Percentiles rank a stretch among this genome's conserved stretches.
Conservation (phyloP, 2,329 filamentous ascomycete species). For the Thermothelomyces thermophilus region DNA sequence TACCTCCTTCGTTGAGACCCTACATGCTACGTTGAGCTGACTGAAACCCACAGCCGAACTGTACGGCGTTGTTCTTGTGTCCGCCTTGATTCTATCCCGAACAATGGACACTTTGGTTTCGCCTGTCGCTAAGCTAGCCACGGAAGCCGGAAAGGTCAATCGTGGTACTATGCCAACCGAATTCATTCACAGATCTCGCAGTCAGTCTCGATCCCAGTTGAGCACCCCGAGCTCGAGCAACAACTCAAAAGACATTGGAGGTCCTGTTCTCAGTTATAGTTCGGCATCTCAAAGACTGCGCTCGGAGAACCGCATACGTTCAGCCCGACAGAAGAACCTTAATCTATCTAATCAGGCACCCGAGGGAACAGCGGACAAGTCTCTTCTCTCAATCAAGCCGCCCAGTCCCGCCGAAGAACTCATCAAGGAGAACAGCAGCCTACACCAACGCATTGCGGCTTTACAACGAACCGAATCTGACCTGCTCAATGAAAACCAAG, state of each 20-base stretch:
- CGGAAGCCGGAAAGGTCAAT: too few species aligned
- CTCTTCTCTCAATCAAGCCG: slow-evolving; percentile 3
- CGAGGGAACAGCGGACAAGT: slow-evolving; percentile 10
- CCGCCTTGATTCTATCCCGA: too few species aligned
- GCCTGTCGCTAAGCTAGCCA: too few species aligned
- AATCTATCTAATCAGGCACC: background rate
- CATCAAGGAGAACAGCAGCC: slow-evolving; percentile 14
- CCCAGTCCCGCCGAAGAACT: slow-evolving; percentile 5
- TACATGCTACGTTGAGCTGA: too few species aligned
- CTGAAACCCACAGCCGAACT: too few species aligned
- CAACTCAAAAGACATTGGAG: background rate
- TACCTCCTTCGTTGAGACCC: too few species aligned
- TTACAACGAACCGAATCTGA: slow-evolving; percentile 18
- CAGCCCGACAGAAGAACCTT: background rate
- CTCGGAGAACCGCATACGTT: background rate
- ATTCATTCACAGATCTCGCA: too few species aligned
- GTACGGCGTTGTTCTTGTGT: too few species aligned
- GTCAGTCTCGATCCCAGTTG: too few species aligned
- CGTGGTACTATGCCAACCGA: too few species aligned
- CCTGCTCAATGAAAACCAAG: slow-evolving; percentile 17
- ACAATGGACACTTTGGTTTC: too few species aligned
- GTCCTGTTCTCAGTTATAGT: background rate
- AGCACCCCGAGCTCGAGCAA: background rate
- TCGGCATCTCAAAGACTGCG: background rate
- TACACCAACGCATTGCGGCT: slow-evolving; percentile 19